Conservation (phyloP, 2,329 filamentous ascomycete genomes). For the Pseudocercospora eumusae region DNA sequence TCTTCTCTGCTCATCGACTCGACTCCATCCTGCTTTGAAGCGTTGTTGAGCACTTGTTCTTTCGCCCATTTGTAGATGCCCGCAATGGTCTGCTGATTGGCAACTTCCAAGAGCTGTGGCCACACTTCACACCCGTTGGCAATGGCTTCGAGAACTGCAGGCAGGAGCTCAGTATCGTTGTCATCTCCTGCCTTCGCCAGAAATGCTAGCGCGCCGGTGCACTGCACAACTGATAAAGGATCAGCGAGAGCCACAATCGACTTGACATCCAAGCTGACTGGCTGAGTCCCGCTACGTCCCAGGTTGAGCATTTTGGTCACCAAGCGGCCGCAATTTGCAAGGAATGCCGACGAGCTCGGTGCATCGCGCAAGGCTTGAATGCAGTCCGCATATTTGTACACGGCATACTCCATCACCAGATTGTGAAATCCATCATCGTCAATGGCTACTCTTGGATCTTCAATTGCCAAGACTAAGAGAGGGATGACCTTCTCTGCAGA, state of each 20-base stretch:
- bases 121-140: conserved; percentile 46
- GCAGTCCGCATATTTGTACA: conserved; percentile 17
- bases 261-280: conserved; percentile 17
- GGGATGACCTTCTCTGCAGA: conserved; percentile 20
- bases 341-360: conserved; percentile 14
- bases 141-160: conserved; percentile 45
- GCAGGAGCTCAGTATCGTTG: conserved; percentile 19
- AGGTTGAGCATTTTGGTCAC: conserved; percentile 24
- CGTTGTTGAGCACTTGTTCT: conserved; percentile 37
- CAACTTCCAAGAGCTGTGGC: conserved; percentile 46
- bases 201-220: conserved; percentile 24
- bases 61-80: conserved; percentile 37
- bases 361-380: conserved; percentile 15
- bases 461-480: conserved; percentile 24
- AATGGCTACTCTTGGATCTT: conserved; percentile 20
- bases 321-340: conserved; percentile 24
- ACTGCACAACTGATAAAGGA: conserved; percentile 31
- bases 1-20: conserved; percentile 14
- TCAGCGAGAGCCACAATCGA: conserved; percentile 26
- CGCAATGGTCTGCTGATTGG: conserved; percentile 35
- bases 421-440: conserved; percentile 21
- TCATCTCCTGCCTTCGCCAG: conserved; percentile 16
- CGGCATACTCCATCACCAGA: conserved; percentile 23
- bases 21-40: conserved; percentile 9
- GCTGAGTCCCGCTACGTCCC: neutral